Evolutionary conservation across 495 filamentous ascomycete species (phyloP), one percentile per base, ranked within the genome.

Genomic region (Opeltia flavorubescens): DNA sequence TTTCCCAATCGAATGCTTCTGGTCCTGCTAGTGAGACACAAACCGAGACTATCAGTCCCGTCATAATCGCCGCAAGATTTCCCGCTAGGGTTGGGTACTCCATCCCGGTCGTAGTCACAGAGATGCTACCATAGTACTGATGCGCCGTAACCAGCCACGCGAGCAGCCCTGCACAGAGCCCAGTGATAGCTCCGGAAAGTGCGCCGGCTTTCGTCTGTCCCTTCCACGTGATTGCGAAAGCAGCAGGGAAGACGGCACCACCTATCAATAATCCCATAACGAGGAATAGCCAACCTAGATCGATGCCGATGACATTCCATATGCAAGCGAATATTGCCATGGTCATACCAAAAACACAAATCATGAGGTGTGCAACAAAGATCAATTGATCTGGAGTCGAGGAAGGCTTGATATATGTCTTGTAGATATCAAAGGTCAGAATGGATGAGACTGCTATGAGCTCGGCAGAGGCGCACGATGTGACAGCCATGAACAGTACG

Each of bases 391-490:
- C 55, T 5, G 66, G 63, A 4, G 59, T 60, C 11, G 70, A 65
- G 25, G 50, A 47, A 12, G 67, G 70, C 11, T 68, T 69, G 53
- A 70, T 58, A 54, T 76, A 76, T 4, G 64, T 67, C 50, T 70
- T 69, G 59, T 76, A 78, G 46, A 76, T 55, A 50, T 76, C 72
- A 50, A 74, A 78, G 9, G 71, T 74, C 42, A 75, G 51, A 13
- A 78, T 63, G 1, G 70, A 71, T 0, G 68, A 70, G 29, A 71
- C 70, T 11, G 73, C 71, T 44, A 78, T 73, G 9, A 73, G 59
- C 52, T 78, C 69, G 0, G 72, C 67, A 5, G 67, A 71, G 4
- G 65, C 63, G 39, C 62, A 59, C 34, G 58, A 66, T 1, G 71
- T 75, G 12, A 73, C 68, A 21, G 72, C 73, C 69, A 75, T 70